A percentile compares a stretch with the other conserved stretches of the same genome.
Conservation (phyloP, 2,329 filamentous ascomycete species). For the Verticillium klebahnii region DNA sequence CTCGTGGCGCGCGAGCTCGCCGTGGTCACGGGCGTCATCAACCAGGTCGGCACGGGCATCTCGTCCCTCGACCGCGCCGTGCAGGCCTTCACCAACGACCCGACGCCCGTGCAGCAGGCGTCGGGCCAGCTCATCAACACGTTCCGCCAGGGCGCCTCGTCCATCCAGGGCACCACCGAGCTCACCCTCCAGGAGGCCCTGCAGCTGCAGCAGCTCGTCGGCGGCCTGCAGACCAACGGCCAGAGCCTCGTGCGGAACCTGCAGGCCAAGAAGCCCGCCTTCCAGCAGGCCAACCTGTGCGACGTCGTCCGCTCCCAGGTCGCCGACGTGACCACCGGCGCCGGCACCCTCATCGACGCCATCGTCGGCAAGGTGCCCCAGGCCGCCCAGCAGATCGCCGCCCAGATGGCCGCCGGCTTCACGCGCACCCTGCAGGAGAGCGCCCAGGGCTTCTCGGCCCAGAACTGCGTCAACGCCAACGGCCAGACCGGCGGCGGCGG, state of each 20-base stretch:
- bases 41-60: slow-evolving; percentile 13
- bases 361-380: slow-evolving; percentile 23
- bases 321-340: slow-evolving; percentile 16
- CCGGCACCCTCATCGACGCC: slow-evolving; percentile 21
- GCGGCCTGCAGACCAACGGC: slow-evolving; percentile 18
- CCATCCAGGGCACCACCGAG: slow-evolving; percentile 8
- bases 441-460: slow-evolving; percentile 18
- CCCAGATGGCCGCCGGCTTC: slow-evolving; percentile 18
- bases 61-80: slow-evolving; percentile 16
- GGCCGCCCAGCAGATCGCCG: slow-evolving; percentile 21
- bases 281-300: slow-evolving; percentile 23
- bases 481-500: slow-evolving; percentile 9
- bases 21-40: slow-evolving; percentile 11
- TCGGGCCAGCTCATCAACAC: slow-evolving; percentile 14
- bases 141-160: slow-evolving; percentile 12
- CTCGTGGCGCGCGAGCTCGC: slow-evolving; percentile 11
- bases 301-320: slow-evolving; percentile 17
- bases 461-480: slow-evolving; percentile 22
- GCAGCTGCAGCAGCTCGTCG: slow-evolving; percentile 11
- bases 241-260: slow-evolving; percentile 19
- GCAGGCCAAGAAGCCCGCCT: slow-evolving; percentile 18
- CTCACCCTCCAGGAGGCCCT: slow-evolving; percentile 15
- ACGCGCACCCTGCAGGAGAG: slow-evolving; percentile 17
- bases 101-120: slow-evolving; percentile 12
- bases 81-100: slow-evolving; percentile 18